Percentiles rank a stretch among this genome's conserved stretches.
These are phyloP conservation scores for Plasmopara halstedii DNA, from an alignment of 352 stramenopile genomes.

Conservation along the genomic window DNA sequence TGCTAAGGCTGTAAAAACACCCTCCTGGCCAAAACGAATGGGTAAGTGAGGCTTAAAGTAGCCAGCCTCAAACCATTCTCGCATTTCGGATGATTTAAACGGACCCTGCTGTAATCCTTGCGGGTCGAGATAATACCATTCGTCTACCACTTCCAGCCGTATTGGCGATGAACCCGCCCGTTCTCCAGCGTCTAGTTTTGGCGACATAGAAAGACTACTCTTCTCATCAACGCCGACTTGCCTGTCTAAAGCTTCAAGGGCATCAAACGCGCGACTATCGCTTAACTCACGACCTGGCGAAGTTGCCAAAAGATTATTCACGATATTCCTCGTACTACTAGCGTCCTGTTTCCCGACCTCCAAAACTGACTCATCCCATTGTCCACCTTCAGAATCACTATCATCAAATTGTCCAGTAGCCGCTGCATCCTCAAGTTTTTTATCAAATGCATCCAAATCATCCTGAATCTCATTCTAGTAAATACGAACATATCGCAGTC, in stretches of 20 bases:
- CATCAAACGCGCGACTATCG: slow-evolving; percentile 22
- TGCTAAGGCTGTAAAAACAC: slow-evolving; percentile 60
- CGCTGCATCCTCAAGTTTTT: slow-evolving; percentile 69
- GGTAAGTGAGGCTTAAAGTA: slow-evolving; percentile 87
- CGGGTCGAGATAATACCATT: slow-evolving; percentile 85
- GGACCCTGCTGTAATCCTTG: slow-evolving; percentile 75
- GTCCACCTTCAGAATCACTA: slow-evolving; percentile 61
- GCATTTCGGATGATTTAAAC: slow-evolving; percentile 84
- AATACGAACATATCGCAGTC: neutral
- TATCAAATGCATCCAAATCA: slow-evolving; percentile 69
- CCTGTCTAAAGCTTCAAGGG: slow-evolving; percentile 18
- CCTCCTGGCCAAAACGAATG: slow-evolving; percentile 73
- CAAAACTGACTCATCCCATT: slow-evolving; percentile 46
- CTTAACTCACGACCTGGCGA: slow-evolving; percentile 14
- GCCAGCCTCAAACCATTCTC: slow-evolving; percentile 83
- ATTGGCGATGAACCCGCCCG: slow-evolving; percentile 19
- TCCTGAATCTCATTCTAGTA: slow-evolving; percentile 35
- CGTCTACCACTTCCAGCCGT: slow-evolving; percentile 46
- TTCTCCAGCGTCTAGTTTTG: slow-evolving; percentile 12
- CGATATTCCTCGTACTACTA: slow-evolving; percentile 15
- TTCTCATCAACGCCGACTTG: slow-evolving; percentile 25
- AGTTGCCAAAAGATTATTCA: slow-evolving; percentile 15
- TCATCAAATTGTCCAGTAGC: slow-evolving; percentile 78
- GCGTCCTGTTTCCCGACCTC: slow-evolving; percentile 14
- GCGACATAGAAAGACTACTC: slow-evolving; percentile 22